These are phyloP conservation scores for Lactifluus subvellereus DNA, from an alignment of 768 basidiomycete species.

Conservation along the genomic window DNA sequence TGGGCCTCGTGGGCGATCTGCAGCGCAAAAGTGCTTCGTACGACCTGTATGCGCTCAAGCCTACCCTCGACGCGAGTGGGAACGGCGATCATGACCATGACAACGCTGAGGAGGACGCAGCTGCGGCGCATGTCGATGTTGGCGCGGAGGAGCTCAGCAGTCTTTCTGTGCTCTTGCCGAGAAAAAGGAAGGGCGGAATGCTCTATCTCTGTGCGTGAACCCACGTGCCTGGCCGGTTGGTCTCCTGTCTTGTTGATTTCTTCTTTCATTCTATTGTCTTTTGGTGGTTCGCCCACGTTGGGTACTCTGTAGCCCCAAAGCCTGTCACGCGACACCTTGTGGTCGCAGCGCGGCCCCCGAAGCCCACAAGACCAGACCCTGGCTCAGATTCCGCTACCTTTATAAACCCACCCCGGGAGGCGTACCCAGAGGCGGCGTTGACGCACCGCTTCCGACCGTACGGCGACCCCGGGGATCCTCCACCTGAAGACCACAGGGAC, in stretches of 20 bases:
- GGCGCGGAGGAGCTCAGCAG: slow-evolving; percentile 20
- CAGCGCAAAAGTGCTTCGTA: slow-evolving; percentile 13
- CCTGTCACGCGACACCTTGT: slow-evolving; percentile 20
- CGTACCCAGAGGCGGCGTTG: slow-evolving; percentile 20
- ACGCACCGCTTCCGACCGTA: slow-evolving; percentile 22
- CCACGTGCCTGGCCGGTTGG: background rate
- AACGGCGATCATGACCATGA: background rate
- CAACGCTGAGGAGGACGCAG: background rate
- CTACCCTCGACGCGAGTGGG: background rate
- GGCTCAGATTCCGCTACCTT: background rate
- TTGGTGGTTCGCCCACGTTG: background rate
- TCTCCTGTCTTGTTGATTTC: background rate
- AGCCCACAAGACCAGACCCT: background rate
- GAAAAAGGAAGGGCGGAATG: slow-evolving; percentile 20
- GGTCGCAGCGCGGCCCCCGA: slow-evolving; percentile 13
- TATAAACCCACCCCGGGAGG: slow-evolving; percentile 17
- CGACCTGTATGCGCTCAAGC: slow-evolving; percentile 16
- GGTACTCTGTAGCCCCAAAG: slow-evolving; percentile 6
- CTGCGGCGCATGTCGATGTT: background rate
- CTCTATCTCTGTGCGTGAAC: slow-evolving; percentile 19
- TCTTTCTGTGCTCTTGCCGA: slow-evolving; percentile 20
- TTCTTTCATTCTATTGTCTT: too few species aligned
- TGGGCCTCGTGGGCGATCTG: slow-evolving; percentile 16
- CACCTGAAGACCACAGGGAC: background rate
- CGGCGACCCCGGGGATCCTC: slow-evolving; percentile 12